phyloP scores from a whole-genome alignment of 495 filamentous ascomycete genomes.

The Hypomontagnella monticulosa region DNA sequence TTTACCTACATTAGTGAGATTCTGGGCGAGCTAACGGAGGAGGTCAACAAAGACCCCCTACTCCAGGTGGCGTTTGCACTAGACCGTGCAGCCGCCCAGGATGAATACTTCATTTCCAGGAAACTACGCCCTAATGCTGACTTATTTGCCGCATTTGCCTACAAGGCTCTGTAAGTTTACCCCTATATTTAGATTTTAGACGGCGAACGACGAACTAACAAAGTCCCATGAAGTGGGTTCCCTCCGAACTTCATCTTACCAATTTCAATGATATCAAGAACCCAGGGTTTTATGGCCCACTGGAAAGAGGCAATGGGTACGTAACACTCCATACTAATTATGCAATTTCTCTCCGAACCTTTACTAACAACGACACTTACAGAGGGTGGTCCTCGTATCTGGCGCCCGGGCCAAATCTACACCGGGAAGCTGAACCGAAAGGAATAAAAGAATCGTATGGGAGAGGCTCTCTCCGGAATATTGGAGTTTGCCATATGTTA shows the following conservation, averaged over 20 bases:
- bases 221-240: no score
- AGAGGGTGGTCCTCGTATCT: no score
- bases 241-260: background rate
- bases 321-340: no score
- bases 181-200: no score
- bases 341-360: no score
- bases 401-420: no score
- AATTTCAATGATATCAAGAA: conserved; percentile 13
- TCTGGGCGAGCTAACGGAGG: conserved; percentile 47
- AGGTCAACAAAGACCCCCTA: conserved; percentile 47
- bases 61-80: conserved; percentile 58
- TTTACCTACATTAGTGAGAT: conserved; percentile 53
- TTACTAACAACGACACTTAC: no score
- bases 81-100: conserved; percentile 52
- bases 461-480: no score
- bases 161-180: conserved; percentile 51
- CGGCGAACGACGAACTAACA: no score
- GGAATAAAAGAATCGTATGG: no score
- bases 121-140: conserved; percentile 62
- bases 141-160: conserved; percentile 62
- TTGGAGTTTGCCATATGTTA: no score
- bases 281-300: conserved; percentile 26
- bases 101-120: conserved; percentile 59
- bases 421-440: no score
- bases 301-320: conserved; percentile 28